Evolutionary conservation across 2,329 filamentous ascomycete species (phyloP), one percentile per base, ranked within the genome.

Genomic region (Penicillium sp.): DNA sequence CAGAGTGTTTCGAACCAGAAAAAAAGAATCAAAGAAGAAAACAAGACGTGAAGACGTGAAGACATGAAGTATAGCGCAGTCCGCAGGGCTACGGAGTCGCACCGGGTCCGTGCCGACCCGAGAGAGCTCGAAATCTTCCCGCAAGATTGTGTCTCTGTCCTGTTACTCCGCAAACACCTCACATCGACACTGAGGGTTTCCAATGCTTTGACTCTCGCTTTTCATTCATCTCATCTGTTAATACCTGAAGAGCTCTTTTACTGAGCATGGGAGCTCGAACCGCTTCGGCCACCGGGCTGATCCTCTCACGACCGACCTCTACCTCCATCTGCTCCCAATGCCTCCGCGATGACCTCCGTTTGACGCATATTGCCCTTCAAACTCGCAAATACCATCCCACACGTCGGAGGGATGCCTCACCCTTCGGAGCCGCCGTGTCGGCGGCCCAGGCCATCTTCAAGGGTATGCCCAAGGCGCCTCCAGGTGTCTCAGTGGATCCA

Each of bases 401-500:
- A 7, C 67, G 72, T 16, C 71, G 73, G 62, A 69, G 67, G 65
- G 67, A 75, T 63, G 68, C 65, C 22, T 72, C 69, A 14, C 74
- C 75, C 49, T 73, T 77, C 51, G 72, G 75, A 11, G 75, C 76
- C 16, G 76, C 76, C 3, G 74, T 77, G 34, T 79, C 80, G 43
- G 81, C 82, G 38, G 83, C 83, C 41, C 83, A 79, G 63, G 74
- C 71, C 41, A 67, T 77, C 49, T 72, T 78, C 61, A 76, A 78
- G 57, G 71, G 75, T 36, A 64, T 77, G 36, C 75, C 68, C 31
- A 73, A 70, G 58, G 64, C 67, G 44, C 69, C 73, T 38, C 61
- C 72, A 13, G 83, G 84, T 54, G 85, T 96, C 77, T 84, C 86
- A 57, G 84, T 96, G 67, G 93, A 97, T 72, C 93, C 93, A 32